Percentiles rank a stretch among this genome's conserved stretches.
Conservation (phyloP, 345 rosid genomes). For the Crucihimalaya himalaica region DNA sequence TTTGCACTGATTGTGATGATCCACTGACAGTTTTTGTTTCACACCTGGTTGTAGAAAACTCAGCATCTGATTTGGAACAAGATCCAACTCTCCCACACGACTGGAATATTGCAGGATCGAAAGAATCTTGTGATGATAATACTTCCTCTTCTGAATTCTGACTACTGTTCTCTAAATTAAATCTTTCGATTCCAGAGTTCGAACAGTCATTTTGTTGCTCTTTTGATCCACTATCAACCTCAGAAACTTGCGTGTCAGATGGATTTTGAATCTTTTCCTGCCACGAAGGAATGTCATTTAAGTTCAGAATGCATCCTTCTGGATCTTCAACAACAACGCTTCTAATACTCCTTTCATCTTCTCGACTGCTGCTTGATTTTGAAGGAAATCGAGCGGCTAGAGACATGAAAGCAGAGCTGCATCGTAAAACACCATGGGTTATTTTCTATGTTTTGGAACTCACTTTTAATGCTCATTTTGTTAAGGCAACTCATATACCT, state of each 20-base stretch:
- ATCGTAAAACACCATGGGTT: conserved; percentile 26
- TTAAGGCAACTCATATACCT: conserved; percentile 53
- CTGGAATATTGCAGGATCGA: conserved; percentile 51
- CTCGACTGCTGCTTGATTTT: conserved; percentile 43
- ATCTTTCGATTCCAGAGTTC: conserved; percentile 46
- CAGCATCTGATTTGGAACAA: conserved; percentile 64
- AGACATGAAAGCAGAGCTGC: conserved; percentile 98
- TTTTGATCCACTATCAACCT: conserved; percentile 41
- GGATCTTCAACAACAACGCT: conserved; percentile 60
- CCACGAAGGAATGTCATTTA: conserved; percentile 47
- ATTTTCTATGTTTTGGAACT: conserved; percentile 21
- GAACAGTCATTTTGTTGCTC: conserved; percentile 43
- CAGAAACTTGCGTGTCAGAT: conserved; percentile 44
- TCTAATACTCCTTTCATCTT: conserved; percentile 35
- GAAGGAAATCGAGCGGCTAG: conserved; percentile 76
- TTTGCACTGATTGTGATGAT: conserved; percentile 39
- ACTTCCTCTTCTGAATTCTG: conserved; percentile 67
- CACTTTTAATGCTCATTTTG: conserved; percentile 9
- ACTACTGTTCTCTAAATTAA: conserved; percentile 46
- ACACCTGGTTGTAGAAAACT: conserved; percentile 50
- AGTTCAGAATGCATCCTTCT: conserved; percentile 46
- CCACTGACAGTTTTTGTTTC: conserved; percentile 41
- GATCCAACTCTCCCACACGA: conserved; percentile 52
- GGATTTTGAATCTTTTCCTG: conserved; percentile 43
- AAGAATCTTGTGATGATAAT: conserved; percentile 74